Evolutionary conservation across 2,329 filamentous ascomycete species (phyloP), one percentile per base, ranked within the genome.

Genomic region (Neopestalotiopsis sp.): DNA sequence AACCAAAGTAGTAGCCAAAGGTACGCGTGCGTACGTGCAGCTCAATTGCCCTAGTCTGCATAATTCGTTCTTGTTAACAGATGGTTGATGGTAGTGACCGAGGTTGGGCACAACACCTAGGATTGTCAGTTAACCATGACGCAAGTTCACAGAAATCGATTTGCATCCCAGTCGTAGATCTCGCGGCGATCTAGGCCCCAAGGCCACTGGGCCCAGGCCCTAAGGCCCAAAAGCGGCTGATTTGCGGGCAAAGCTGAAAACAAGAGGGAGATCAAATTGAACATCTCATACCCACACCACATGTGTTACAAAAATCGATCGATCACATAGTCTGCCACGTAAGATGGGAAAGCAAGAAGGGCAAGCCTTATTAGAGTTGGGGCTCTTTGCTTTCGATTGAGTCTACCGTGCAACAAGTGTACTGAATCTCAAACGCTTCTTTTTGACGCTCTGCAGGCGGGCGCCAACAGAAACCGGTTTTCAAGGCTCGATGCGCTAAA

Each of bases 131-230:
- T 2, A 9, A 28, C 60, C 52, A 68, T 68, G 67, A 68, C 67
- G 67, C 61, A 68, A 68, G 59, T 61, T 30, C 9, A 62, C 14
- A 38, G 34, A 38, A 42, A 28, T 32, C 14, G 45, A 52, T 52
- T 24, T 52, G 61, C 42, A 68, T 60, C 67, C 67, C 49, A 52
- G 67, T 65, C 56, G 67, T 65, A 68, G 67, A 68, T 68, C 67
- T 57, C 12, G 52, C 17, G 49, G 63, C 52, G 28, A 66, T 56
- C 63, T 66, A 40, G 62, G 17, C 12, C 17, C 17, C 52, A 28
- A 28, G 24, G 24, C 24, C 24, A 28, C 42, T n/a, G 40, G 59
- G 59, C 32, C 59, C 57, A 59, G 57, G 30, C n/a, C 17, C 63
- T 45, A 49, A 52, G 20, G 6, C 34, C 63, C 63, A 7, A 66